Conservation (phyloP, 148 eudicot genomes). For the Euryodendron excelsum region DNA sequence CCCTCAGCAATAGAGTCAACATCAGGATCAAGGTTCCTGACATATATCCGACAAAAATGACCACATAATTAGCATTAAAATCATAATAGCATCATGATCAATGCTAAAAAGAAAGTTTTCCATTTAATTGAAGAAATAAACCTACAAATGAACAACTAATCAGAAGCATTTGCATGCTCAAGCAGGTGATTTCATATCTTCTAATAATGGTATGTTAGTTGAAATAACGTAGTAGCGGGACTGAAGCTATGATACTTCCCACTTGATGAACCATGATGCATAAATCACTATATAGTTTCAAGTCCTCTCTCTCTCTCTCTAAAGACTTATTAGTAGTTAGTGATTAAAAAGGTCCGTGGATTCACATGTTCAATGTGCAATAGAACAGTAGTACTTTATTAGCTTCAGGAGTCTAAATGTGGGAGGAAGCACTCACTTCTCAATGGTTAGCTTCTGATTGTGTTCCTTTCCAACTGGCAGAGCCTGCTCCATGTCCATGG, state of each 20-base stretch:
- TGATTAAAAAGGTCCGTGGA: too few relatives aligned
- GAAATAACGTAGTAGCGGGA: neutral
- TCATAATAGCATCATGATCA: slow-evolving; percentile 2
- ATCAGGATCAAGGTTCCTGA: slow-evolving; percentile 16
- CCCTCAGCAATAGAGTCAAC: slow-evolving; percentile 21
- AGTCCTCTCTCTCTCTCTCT: neutral
- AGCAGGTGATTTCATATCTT: neutral
- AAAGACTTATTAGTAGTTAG: neutral
- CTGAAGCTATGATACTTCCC: neutral
- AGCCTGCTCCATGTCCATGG: slow-evolving; percentile 5
- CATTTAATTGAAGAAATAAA: neutral
- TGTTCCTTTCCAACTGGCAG: slow-evolving; percentile 17
- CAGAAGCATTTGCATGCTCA: neutral
- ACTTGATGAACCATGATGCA: neutral
- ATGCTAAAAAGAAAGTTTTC: neutral
- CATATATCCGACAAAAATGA: slow-evolving; percentile 11
- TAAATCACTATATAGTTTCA: neutral
- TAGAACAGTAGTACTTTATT: neutral
- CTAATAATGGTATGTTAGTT: neutral
- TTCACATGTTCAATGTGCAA: neutral
- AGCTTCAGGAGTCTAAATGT: neutral
- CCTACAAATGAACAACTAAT: neutral
- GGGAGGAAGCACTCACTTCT: slow-evolving; percentile 27
- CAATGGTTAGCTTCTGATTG: slow-evolving; percentile 20
- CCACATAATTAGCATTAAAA: neutral